Evolutionary conservation across 2,329 filamentous ascomycete species (phyloP), one percentile per base, ranked within the genome.

Genomic region (Aspergillus sp.): DNA sequence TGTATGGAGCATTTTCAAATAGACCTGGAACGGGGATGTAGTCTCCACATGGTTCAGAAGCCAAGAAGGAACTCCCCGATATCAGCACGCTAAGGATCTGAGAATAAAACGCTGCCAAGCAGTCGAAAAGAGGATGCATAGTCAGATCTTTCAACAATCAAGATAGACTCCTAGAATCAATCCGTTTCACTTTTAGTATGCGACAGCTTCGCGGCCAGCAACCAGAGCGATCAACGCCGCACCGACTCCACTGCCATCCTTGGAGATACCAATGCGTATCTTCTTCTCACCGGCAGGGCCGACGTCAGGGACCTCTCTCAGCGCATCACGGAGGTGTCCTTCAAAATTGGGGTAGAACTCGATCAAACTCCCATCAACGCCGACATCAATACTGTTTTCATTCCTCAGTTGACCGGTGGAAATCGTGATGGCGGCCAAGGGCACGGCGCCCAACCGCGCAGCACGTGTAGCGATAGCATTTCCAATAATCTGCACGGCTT

Each of bases 311-410:
- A 95, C 81, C 47, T 80, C 81, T 43, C 82, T 73, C 49, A 97
- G 75, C 5, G 87, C 87, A 62, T 94, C 86, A 52, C 90, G 80
- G 52, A 97, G 85, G 73, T 93, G 86, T 47, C 86, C 83, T 54
- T 93, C 83, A 71, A 96, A 98, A 61, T 83, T 83, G 6, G 93
- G 93, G 68, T 97, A 97, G 71, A 94, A 93, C 69, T 97, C 93
- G 2, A 97, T 89, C 45, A 98, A 74, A 62, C 85, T 90, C 54
- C 93, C 93, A 63, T 98, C 93, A 2, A 97, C 91, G 59, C 93
- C 93, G 58, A 98, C 81, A 63, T 98, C 93, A 47, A 93, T 78
- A 44, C 90, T 79, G 41, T 88, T 83, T 6, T 79, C 75, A 8
- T 80, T 76, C 38, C 71, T 57, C 30, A 97, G 75, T 63, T 83